Base-by-base conservation (phyloP, 73 alveolate species). In the Blepharisma japonicum region DNA sequence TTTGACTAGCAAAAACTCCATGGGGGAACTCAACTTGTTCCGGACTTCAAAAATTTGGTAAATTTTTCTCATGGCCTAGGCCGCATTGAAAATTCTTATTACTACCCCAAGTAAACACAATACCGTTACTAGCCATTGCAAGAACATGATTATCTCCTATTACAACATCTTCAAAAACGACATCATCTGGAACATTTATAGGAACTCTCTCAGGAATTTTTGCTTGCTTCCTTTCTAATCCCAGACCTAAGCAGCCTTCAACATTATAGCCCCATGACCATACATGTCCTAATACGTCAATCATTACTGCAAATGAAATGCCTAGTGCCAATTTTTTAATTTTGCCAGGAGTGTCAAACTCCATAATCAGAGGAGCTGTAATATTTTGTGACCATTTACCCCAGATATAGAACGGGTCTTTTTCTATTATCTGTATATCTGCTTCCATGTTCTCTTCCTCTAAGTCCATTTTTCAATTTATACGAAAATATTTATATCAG, bases 311-410 rank as follows among this genome's bases (percentile, higher is more conserved):
- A 25, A 61, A 61, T 2, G 18, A 14, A 9, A 8, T 4, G n/a
- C 74, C 74, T 25, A 61, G 14, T 14, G 74, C 74, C 47, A 61
- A 14, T 61, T 61, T 61, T 25, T 61, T 61, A 39, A 61, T 25
- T 25, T 14, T 61, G 14, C 47, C 11, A 8, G 74, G 74, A 8
- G 14, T n/a, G 11, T n/a, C 23, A 61, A 61, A 61, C 18, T 61
- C 74, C 74, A 61, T 61, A 14, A 14, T 61, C 18, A 61, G 74
- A 61, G 74, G 74, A 61, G 74, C 23, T 61, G 74, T 61, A 9
- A 61, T 61, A 25, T 61, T 61, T 61, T 61, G 74, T 14, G 74
- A 61, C 74, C 74, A 61, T n/a, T n/a, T 9, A 18, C 74, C 74
- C 74, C 74, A 61, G 46, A 61, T 61, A 61, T 14, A 61, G 74